A percentile compares a stretch with the other conserved stretches of the same genome.
Conservation (phyloP, 2,329 filamentous ascomycete genomes). For the Fusarium torulosum region DNA sequence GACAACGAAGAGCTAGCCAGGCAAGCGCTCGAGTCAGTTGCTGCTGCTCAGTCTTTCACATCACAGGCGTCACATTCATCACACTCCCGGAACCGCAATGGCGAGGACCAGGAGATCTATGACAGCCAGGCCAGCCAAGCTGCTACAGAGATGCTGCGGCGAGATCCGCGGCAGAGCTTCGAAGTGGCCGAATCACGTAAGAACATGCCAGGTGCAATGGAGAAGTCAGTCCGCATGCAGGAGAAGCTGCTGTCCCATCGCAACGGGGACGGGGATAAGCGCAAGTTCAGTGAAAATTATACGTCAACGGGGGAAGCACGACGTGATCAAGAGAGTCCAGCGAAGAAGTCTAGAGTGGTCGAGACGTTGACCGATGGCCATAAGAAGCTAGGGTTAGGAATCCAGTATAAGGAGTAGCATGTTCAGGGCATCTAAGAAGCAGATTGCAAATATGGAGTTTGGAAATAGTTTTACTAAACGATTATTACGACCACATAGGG, state of each 20-base stretch:
- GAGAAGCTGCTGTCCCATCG: conserved; percentile 64
- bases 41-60: conserved; percentile 57
- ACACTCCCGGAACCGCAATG: conserved; percentile 43
- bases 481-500: conserved; percentile 34
- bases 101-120: conserved; percentile 65
- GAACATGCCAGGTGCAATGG: conserved; percentile 59
- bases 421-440: background rate
- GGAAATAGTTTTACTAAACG: conserved; percentile 4
- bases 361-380: conserved; percentile 55
- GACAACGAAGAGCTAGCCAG: conserved; percentile 70
- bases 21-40: conserved; percentile 66
- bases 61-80: conserved; percentile 47
- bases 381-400: conserved; percentile 63
- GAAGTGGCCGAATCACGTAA: conserved; percentile 62
- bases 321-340: conserved; percentile 59
- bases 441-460: conserved; percentile 37
- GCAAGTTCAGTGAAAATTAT: conserved; percentile 60
- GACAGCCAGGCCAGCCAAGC: conserved; percentile 84
- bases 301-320: conserved; percentile 50
- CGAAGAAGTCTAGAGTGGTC: conserved; percentile 64
- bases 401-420: conserved; percentile 58
- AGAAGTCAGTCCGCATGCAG: conserved; percentile 62
- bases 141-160: conserved; percentile 79
- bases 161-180: conserved; percentile 66
- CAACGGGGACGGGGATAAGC: conserved; percentile 62